A percentile compares a stretch with the other conserved stretches of the same genome.
Evolutionary conservation across 257 asterid species (phyloP).

Genomic region (Scutellaria barbata): DNA sequence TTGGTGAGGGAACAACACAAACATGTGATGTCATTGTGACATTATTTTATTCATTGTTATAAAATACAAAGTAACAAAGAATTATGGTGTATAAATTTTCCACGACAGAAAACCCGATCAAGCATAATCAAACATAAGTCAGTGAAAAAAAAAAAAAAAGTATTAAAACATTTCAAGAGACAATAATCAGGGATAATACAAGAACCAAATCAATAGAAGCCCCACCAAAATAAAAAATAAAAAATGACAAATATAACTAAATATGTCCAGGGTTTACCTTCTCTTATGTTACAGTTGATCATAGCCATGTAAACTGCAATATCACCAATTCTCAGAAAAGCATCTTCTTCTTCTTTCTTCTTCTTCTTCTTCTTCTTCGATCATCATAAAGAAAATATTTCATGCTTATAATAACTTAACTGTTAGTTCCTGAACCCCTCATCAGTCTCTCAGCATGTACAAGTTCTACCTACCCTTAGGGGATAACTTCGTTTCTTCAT

Average conservation of each 20-base stretch:
- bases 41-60: too few species aligned
- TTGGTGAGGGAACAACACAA: too few species aligned
- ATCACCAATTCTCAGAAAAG: constrained; percentile 15
- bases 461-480: constrained; percentile 1
- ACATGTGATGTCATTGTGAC: too few species aligned
- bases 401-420: constrained; percentile 23
- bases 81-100: too few species aligned
- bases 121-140: neutral
- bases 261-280: constrained; percentile 3
- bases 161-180: neutral
- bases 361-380: constrained; percentile 5
- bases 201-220: neutral
- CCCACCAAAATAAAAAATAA: neutral
- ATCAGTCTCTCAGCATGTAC: constrained; percentile 33
- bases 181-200: constrained; percentile 20
- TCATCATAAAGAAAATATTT: constrained; percentile 24
- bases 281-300: constrained; percentile 29
- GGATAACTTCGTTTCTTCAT: constrained; percentile 21
- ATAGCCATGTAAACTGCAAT: constrained; percentile 30
- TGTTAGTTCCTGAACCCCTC: neutral
- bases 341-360: neutral
- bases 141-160: neutral
- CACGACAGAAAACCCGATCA: too few species aligned
- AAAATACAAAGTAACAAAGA: too few species aligned
- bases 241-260: neutral